Conservation (phyloP, 306 rosid species). For the Prinsepia uniflora region DNA sequence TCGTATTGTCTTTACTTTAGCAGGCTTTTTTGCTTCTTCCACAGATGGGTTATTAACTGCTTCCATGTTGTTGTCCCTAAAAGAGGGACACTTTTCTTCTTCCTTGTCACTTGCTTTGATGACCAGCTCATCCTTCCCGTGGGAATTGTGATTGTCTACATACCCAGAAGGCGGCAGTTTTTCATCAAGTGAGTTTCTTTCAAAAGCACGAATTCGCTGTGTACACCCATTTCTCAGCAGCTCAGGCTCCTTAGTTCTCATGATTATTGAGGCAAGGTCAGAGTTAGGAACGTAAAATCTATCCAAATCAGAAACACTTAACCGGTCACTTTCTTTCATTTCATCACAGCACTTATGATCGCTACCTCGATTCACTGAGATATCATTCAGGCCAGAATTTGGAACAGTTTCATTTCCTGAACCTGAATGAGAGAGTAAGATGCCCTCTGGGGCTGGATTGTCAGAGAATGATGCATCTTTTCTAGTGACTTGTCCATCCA, state of each 20-base stretch:
- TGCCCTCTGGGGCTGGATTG: conserved; percentile 17
- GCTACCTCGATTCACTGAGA: conserved; percentile 15
- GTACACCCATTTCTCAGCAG: conserved; percentile 73
- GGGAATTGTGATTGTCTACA: conserved; percentile 25
- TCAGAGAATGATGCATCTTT: conserved; percentile 27
- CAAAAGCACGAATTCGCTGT: conserved; percentile 81
- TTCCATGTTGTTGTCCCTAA: conserved; percentile 20
- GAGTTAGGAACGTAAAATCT: conserved; percentile 34
- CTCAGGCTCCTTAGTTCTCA: conserved; percentile 65
- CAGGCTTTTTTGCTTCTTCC: conserved; percentile 30
- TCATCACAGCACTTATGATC: conserved; percentile 27
- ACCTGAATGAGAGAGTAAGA: conserved; percentile 23
- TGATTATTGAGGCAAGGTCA: conserved; percentile 65
- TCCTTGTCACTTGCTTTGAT: conserved; percentile 25
- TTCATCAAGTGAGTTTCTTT: conserved; percentile 51
- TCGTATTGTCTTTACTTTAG: conserved; percentile 29
- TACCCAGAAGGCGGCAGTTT: conserved; percentile 32
- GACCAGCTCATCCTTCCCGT: conserved; percentile 28
- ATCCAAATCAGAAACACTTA: conserved; percentile 35
- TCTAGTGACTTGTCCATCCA: conserved; percentile 25
- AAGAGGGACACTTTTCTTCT: conserved; percentile 25
- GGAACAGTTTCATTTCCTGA: conserved; percentile 28
- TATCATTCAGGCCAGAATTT: conserved; percentile 30
- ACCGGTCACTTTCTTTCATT: conserved; percentile 26
- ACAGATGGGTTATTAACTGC: conserved; percentile 12